phyloP scores from a whole-genome alignment of 441 rosid genomes.

The Populus tomentosa region DNA sequence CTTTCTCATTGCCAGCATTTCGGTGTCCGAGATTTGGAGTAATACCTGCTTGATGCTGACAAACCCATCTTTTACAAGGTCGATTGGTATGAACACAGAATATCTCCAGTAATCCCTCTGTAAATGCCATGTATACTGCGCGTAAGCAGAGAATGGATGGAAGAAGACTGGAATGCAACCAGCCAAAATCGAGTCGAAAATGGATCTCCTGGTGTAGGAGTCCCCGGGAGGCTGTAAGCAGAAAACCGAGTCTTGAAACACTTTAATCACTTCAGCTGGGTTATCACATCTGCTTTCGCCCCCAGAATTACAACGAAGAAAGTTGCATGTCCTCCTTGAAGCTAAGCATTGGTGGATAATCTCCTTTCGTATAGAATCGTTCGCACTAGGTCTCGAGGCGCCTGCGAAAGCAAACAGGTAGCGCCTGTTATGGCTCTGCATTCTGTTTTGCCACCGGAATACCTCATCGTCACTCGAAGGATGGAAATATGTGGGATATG shows the following conservation, averaged over 20 bases:
- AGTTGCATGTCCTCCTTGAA: constrained; percentile 33
- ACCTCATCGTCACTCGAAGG: constrained; percentile 38
- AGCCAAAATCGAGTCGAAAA: constrained; percentile 62
- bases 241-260: constrained; percentile 45
- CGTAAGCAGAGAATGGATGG: constrained; percentile 53
- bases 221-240: constrained; percentile 84
- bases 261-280: constrained; percentile 47
- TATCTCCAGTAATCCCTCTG: constrained; percentile 33
- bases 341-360: constrained; percentile 53
- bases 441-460: constrained; percentile 44
- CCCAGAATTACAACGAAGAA: constrained; percentile 41
- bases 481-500: constrained; percentile 77
- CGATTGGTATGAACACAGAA: constrained; percentile 44
- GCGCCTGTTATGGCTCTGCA: constrained; percentile 26
- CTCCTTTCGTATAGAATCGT: constrained; percentile 36
- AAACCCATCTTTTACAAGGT: constrained; percentile 13
- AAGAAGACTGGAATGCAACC: constrained; percentile 84
- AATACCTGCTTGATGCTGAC: constrained; percentile 16
- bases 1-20: constrained; percentile 20
- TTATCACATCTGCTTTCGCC: constrained; percentile 36
- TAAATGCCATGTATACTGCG: constrained; percentile 58
- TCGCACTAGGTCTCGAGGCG: constrained; percentile 38
- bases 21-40: constrained; percentile 1
- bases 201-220: constrained; percentile 60
- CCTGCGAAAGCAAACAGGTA: constrained; percentile 57